Base-by-base conservation (phyloP, 1,284 basidiomycete species). In the Xanthoconium separans region DNA sequence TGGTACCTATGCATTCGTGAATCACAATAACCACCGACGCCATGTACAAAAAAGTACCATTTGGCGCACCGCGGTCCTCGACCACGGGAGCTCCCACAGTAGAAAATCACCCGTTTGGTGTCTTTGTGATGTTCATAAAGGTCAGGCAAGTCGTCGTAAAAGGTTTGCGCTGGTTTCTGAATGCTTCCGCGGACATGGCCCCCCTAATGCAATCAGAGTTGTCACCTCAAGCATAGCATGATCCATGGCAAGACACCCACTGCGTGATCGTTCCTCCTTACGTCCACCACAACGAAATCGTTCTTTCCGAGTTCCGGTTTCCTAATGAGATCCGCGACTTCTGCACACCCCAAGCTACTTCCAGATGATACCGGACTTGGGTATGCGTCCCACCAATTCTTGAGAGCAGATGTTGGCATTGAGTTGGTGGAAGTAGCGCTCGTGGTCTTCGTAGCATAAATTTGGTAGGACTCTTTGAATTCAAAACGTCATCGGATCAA, bases 331-430 rank as follows among this genome's bases (percentile, higher is more conserved):
- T 50, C 58, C 33, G 58, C 68, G 10, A 70, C 59, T 16, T 70
- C 59, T 30, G 31, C 42, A 27, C 60, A 58, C 20, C 53, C 51
- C 34, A 71, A 4, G 12, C 18, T 29, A 24, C 30, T 27, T 40
- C 44, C 44, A 16, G 48, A 54, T 11, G 66, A 63, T 20, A 7
- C 41, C 1, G 61, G 41, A 31, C 33, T 11, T 0, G 81, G 81
- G 57, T 76, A 81, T 0, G 77, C 78, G 51, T 80, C 74, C 77
- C 76, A 79, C 77, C 75, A 80, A 4, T 66, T 67, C 18, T 66
- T 61, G 33, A 80, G 68, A 10, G 68, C 63, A 1, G 64, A 51
- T 50, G 20, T 18, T 16, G 39, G 43, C 2, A 27, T 37, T 1
- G 63, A 33, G 24, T 36, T 42, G 10, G 34, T 30, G 10, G 30